A percentile compares a stretch with the other conserved stretches of the same genome.
Evolutionary conservation across 106 monocot genomes (phyloP).

Genomic region (Chionographis japonica): DNA sequence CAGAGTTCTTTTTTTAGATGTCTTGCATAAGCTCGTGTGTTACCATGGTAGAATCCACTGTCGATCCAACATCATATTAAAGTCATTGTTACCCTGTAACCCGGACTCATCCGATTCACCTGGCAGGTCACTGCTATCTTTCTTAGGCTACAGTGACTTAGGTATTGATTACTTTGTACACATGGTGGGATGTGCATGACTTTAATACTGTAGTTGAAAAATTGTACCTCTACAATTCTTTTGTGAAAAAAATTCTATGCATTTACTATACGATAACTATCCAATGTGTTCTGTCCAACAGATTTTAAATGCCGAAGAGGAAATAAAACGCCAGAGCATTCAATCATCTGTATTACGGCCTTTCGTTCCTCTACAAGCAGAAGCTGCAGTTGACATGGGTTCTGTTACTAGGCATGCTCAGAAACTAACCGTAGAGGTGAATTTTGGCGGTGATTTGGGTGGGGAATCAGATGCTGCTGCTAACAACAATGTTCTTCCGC

Average conservation of each 20-base stretch:
- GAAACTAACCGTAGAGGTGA: slow-evolving; percentile 65
- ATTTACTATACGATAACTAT: neutral
- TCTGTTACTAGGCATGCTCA: slow-evolving; percentile 29
- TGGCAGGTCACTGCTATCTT: no score
- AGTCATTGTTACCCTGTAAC: no score
- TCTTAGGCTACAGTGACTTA: no score
- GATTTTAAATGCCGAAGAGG: slow-evolving; percentile 91
- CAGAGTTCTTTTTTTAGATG: no score
- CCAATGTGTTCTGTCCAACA: slow-evolving; percentile 8
- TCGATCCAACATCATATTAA: no score
- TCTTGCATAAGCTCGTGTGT: no score
- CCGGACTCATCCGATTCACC: no score
- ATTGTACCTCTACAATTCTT: neutral
- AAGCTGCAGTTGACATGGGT: slow-evolving; percentile 34
- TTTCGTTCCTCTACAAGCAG: slow-evolving; percentile 29
- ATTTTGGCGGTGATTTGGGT: slow-evolving; percentile 48
- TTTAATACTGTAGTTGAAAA: neutral
- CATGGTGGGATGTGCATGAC: no score
- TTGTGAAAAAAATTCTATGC: neutral
- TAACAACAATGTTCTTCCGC: slow-evolving; percentile 32
- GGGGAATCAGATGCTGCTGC: slow-evolving; percentile 57
- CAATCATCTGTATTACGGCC: slow-evolving; percentile 27
- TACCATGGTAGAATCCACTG: no score
- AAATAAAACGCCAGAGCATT: slow-evolving; percentile 53
- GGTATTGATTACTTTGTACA: no score